A percentile compares a stretch with the other conserved stretches of the same genome.
Evolutionary conservation across 805 yeast genomes (phyloP).

Genomic region (Yarrowia deformans): DNA sequence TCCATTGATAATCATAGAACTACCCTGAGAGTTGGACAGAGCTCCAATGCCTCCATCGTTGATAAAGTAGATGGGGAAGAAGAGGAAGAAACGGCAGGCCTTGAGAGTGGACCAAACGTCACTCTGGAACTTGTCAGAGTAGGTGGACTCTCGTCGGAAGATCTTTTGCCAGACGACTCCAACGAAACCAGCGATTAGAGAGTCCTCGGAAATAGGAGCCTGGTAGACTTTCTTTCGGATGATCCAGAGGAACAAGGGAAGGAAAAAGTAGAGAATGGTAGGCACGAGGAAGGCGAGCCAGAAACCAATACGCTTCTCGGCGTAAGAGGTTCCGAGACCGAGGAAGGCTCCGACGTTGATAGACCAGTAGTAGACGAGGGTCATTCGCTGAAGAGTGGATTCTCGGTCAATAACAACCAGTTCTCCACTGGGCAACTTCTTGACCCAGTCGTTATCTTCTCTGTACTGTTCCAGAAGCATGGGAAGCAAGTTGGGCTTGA

Average conservation of each 20-base stretch:
- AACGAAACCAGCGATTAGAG: not conserved
- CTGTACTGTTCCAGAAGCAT: slow-evolving; percentile 12
- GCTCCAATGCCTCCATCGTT: slow-evolving; percentile 12
- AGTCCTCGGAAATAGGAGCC: slow-evolving; percentile 4
- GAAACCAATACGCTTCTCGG: slow-evolving; percentile 2
- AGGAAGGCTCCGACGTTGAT: slow-evolving; percentile 13
- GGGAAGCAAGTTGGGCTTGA: slow-evolving; percentile 10
- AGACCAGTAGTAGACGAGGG: slow-evolving; percentile 7
- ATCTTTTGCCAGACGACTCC: slow-evolving; percentile 4
- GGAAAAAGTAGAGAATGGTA: slow-evolving; percentile 10
- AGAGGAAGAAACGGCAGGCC: slow-evolving; percentile 3
- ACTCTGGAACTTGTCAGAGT: slow-evolving; percentile 5
- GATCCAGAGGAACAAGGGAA: not conserved
- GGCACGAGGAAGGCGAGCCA: slow-evolving; percentile 12
- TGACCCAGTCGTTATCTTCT: slow-evolving; percentile 17
- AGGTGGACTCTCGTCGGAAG: not conserved
- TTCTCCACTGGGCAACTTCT: slow-evolving; percentile 11
- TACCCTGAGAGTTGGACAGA: slow-evolving; percentile 11
- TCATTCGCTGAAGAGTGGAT: slow-evolving; percentile 9
- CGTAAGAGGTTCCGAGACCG: slow-evolving; percentile 5
- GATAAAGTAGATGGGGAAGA: slow-evolving; percentile 21
- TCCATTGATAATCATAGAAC: slow-evolving; percentile 9
- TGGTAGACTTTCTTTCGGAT: slow-evolving; percentile 1
- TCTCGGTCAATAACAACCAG: not conserved
- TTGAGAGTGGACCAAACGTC: slow-evolving; percentile 12